These are phyloP conservation scores for Creolimax fragrantissima DNA, from an alignment of 78 protist genomes.

Conservation along the genomic window DNA sequence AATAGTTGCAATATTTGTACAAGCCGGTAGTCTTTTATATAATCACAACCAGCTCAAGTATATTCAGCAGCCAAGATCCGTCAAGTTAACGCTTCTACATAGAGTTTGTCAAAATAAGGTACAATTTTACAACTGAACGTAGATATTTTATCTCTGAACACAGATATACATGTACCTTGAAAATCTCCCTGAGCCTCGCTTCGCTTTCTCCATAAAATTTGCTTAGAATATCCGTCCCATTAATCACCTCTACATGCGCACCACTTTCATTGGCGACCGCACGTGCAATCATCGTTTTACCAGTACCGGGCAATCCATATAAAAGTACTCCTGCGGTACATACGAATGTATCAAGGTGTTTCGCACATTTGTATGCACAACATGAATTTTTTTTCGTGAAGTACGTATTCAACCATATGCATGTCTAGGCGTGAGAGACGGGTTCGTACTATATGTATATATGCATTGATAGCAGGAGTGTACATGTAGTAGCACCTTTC, in stretches of 20 bases:
- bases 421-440: not conserved
- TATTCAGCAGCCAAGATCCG: too few species aligned
- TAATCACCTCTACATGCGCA: slow-evolving; percentile 6
- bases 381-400: not conserved
- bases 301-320: slow-evolving; percentile 1
- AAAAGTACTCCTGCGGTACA: slow-evolving; percentile 4
- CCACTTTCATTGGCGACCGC: slow-evolving; percentile 4
- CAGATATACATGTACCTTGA: not conserved
- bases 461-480: not conserved
- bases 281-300: not conserved
- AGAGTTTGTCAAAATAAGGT: too few species aligned
- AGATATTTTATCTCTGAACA: not conserved
- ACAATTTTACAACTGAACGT: too few species aligned
- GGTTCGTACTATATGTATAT: not conserved
- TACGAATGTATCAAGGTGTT: too few species aligned
- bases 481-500: not conserved
- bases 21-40: too few species aligned
- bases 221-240: slow-evolving; percentile 4
- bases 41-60: too few species aligned
- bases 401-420: not conserved
- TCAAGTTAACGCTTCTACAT: too few species aligned
- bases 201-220: slow-evolving; percentile 16
- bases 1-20: too few species aligned
- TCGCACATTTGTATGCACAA: not conserved
- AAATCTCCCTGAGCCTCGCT: not conserved